Percentiles rank a stretch among this genome's conserved stretches.
These are phyloP conservation scores for Mycosphaerella sp. DNA, from an alignment of 2,329 filamentous ascomycete genomes.

Conservation along the genomic window DNA sequence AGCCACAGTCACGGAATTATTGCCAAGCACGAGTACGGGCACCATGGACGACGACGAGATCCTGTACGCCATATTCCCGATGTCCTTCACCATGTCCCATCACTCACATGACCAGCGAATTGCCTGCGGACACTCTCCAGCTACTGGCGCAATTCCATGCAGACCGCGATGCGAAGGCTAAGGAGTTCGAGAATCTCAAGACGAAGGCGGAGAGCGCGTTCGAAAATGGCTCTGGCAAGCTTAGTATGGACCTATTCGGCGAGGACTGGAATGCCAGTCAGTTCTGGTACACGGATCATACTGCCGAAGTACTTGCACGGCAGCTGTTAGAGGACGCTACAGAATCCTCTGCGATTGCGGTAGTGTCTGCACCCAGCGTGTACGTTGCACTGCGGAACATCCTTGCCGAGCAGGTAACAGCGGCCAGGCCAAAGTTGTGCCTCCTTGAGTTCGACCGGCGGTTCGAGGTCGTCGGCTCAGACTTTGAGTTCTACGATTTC, in stretches of 20 bases:
- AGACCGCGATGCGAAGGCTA: conserved; percentile 61
- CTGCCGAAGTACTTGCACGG: conserved; percentile 56
- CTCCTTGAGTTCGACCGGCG: conserved; percentile 69
- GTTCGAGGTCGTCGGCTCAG: conserved; percentile 67
- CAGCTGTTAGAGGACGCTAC: conserved; percentile 59
- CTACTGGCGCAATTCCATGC: conserved; percentile 68
- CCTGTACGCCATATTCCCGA: conserved; percentile 13
- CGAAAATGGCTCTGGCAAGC: conserved; percentile 25
- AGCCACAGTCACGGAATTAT: not conserved
- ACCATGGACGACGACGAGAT: conserved; percentile 23
- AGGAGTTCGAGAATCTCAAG: conserved; percentile 63
- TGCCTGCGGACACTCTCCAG: conserved; percentile 60
- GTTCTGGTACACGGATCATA: conserved; percentile 72
- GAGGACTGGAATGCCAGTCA: conserved; percentile 74
- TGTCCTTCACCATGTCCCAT: not conserved
- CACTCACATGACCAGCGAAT: conserved; percentile 42
- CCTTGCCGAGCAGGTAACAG: conserved; percentile 18
- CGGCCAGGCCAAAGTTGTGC: conserved; percentile 51
- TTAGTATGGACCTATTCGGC: conserved; percentile 63
- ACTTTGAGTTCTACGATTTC: conserved; percentile 72
- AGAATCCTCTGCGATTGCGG: conserved; percentile 51
- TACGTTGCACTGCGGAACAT: conserved; percentile 71
- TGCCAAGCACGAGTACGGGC: not conserved
- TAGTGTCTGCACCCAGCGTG: conserved; percentile 69
- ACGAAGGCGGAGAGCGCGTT: conserved; percentile 53